These are phyloP conservation scores for Pelargonium citronellum DNA, from an alignment of 441 rosid species.

Conservation along the genomic window DNA sequence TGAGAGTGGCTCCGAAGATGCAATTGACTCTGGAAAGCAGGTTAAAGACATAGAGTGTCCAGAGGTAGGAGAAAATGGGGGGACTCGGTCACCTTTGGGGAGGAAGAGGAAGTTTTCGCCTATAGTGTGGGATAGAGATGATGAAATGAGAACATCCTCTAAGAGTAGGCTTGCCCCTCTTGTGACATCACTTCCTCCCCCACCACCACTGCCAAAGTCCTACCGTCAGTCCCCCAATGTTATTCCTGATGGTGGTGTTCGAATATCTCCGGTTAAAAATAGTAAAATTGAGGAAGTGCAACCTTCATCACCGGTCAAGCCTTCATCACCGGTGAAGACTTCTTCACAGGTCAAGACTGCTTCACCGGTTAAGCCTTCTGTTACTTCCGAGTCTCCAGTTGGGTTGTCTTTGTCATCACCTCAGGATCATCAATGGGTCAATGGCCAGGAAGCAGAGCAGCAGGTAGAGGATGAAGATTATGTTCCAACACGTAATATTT, in stretches of 20 bases:
- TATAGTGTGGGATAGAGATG: slow-evolving; percentile 93
- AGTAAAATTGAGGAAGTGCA: slow-evolving; percentile 24
- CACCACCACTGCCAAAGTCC: slow-evolving; percentile 51
- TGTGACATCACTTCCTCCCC: slow-evolving; percentile 46
- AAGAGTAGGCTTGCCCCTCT: slow-evolving; percentile 36
- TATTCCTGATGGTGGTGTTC: slow-evolving; percentile 35
- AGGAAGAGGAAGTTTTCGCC: slow-evolving; percentile 93
- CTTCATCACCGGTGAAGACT: too few relatives aligned
- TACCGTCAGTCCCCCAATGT: slow-evolving; percentile 38
- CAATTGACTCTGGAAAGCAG: slow-evolving; percentile 39
- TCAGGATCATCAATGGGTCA: slow-evolving; percentile 37
- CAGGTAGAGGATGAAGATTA: slow-evolving; percentile 61
- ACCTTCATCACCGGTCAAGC: too few relatives aligned
- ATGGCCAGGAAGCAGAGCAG: slow-evolving; percentile 35
- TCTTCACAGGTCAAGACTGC: too few relatives aligned
- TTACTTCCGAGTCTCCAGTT: slow-evolving; percentile 32
- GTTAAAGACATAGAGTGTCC: slow-evolving; percentile 36
- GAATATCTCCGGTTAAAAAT: slow-evolving; percentile 34
- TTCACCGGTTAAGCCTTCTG: slow-evolving; percentile 32
- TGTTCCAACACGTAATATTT: slow-evolving; percentile 69
- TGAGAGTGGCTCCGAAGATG: slow-evolving; percentile 95
- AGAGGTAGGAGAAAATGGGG: slow-evolving; percentile 45
- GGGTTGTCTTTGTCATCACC: slow-evolving; percentile 32
- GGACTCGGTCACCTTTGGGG: slow-evolving; percentile 36
- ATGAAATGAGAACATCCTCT: slow-evolving; percentile 33